phyloP scores from a whole-genome alignment of 768 basidiomycete genomes.

The Suillus variegatus region DNA sequence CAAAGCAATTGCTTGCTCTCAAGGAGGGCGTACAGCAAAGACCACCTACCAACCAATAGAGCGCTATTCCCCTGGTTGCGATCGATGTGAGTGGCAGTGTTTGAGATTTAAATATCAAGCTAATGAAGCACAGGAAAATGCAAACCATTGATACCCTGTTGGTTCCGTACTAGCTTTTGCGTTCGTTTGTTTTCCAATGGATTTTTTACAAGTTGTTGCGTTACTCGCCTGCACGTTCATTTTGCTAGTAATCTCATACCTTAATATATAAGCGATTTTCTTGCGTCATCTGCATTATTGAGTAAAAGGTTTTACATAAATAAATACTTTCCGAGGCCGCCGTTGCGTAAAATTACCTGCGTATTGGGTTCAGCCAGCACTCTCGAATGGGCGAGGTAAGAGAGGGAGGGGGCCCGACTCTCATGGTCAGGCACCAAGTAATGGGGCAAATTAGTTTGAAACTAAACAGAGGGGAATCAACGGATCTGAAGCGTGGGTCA shows the following conservation, averaged over 20 bases:
- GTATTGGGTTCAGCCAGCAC: not conserved
- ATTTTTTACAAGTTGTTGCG: conserved; percentile 13
- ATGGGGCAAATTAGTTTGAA: not conserved
- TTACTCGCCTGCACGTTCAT: conserved; percentile 16
- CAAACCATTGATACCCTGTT: conserved; percentile 17
- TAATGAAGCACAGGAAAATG: not conserved
- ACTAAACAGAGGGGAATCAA: not conserved
- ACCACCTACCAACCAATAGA: conserved; percentile 42
- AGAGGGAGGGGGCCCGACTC: not conserved
- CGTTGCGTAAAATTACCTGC: too few relatives aligned
- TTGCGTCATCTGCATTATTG: not conserved
- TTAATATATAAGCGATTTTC: conserved; percentile 9
- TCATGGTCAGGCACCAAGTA: not conserved
- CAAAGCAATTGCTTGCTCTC: conserved; percentile 94
- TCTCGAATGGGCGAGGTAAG: not conserved
- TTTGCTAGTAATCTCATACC: conserved; percentile 8
- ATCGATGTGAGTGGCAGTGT: not conserved
- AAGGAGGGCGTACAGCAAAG: conserved; percentile 90
- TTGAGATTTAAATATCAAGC: not conserved
- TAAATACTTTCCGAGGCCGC: too few relatives aligned
- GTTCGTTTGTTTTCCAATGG: conserved; percentile 16
- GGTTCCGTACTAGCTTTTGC: conserved; percentile 8
- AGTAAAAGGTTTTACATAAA: too few relatives aligned
- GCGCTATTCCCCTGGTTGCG: conserved; percentile 3
- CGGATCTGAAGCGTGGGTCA: not conserved